Base-by-base conservation (phyloP, 768 basidiomycete species). In the Xerocomus brunneocitrinus region DNA sequence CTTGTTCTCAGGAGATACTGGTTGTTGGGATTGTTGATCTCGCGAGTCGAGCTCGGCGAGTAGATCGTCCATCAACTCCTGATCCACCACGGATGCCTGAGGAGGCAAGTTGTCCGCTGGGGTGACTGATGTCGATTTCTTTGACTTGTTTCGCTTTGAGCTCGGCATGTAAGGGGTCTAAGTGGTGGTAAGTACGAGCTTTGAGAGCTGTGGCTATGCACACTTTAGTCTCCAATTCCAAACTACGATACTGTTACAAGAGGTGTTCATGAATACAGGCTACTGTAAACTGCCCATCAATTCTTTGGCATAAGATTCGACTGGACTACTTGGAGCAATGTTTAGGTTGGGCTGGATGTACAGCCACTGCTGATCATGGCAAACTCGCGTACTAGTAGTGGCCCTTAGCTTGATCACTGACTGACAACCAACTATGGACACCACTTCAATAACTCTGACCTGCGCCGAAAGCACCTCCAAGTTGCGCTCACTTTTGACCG, bases 61-160 rank as follows among this genome's bases (percentile, higher is more conserved):
- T 1, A 95, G 79, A 61, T 89, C 85, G 58, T 90, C 79, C 73
- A 92, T 75, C 44, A 92, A 75, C 9, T 79, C 79, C 51, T 85
- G 80, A 40, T 79, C 76, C 19, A 58, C 55, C 1, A 71, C 60
- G 30, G 73, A 67, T 1, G 67, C 54, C 14, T 66, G 61, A 24
- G 69, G 58, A 42, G 64, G 62, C n/a, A 63, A 36, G 3, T 57
- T 14, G 13, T 50, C 42, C 25, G 63, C 40, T 13, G 58, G 50
- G 1, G 69, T 41, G 7, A 69, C 58, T 14, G 75, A 63, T 43
- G 72, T 25, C 24, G 61, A 54, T 65, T 83, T 81, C 71, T 81
- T 82, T 44, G 73, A 55, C 67, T 82, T 85, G 60, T 76, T 80
- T 65, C 72, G 76, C 67, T 83, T 89, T 53, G 77, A 74, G 25